A percentile compares a stretch with the other conserved stretches of the same genome.
phyloP scores from a whole-genome alignment of 148 eudicot species.

The Amaranthus cruentus region DNA sequence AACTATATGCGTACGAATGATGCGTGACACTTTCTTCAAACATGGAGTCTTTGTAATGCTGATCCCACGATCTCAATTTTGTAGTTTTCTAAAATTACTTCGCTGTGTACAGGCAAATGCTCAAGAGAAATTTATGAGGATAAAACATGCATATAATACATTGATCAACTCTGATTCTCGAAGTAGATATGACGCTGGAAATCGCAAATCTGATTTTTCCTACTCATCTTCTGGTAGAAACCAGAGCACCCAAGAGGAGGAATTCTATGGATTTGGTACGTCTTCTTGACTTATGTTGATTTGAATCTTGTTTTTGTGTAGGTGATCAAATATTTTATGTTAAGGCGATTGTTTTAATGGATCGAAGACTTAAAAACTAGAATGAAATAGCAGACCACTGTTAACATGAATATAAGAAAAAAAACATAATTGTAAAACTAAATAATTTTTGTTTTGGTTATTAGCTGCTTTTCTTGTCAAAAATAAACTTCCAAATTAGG shows the following conservation, averaged over 20 bases:
- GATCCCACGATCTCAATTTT: not conserved
- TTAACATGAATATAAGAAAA: not conserved
- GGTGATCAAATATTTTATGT: not conserved
- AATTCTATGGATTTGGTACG: constrained; percentile 92
- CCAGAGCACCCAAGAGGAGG: constrained; percentile 61
- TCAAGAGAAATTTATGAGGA: constrained; percentile 92
- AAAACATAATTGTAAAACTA: not conserved
- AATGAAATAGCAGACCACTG: not conserved
- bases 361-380: not conserved
- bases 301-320: not conserved
- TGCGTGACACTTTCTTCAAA: not conserved
- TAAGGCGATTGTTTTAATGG: not conserved
- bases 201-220: constrained; percentile 44
- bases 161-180: constrained; percentile 67
- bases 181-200: constrained; percentile 52
- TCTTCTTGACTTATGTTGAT: not conserved
- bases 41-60: not conserved
- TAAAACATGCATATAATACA: constrained; percentile 93
- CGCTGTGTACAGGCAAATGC: constrained; percentile 59
- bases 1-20: not conserved
- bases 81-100: constrained; percentile 5
- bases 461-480: not conserved
- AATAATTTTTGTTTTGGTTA: not conserved
- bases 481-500: not conserved
- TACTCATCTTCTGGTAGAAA: constrained; percentile 54